phyloP scores from a whole-genome alignment of 192 early-diverging fungal species.

The Coemansia sp. region DNA sequence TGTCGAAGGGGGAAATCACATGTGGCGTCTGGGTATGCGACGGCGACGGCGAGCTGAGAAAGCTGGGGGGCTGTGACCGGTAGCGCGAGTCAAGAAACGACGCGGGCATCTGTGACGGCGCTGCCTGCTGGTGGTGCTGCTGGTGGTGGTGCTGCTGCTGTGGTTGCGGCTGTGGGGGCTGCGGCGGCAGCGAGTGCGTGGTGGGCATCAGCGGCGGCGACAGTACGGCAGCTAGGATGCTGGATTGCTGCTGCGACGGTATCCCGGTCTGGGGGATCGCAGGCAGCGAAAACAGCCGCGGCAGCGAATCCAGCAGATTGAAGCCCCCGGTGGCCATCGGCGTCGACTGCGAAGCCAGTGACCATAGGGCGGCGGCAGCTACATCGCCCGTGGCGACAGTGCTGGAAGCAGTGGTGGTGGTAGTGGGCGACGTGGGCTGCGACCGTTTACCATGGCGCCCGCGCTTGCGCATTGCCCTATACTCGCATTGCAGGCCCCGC shows the following conservation, averaged over 20 bases:
- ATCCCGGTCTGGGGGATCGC: neutral
- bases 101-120: no score
- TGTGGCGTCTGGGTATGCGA: conserved; percentile 6
- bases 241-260: conserved; percentile 2
- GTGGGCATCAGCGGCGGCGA: neutral
- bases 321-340: neutral
- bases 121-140: neutral
- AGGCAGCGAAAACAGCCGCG: conserved; percentile 28
- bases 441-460: conserved; percentile 36
- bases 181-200: neutral
- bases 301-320: conserved; percentile 16
- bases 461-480: conserved; percentile 47
- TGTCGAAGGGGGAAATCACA: conserved; percentile 14
- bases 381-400: neutral
- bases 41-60: conserved; percentile 23
- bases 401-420: neutral
- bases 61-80: conserved; percentile 1
- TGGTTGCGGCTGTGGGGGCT: conserved; percentile 1
- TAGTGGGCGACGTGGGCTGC: neutral
- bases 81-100: no score
- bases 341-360: conserved; percentile 11
- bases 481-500: conserved; percentile 40
- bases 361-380: conserved; percentile 16
- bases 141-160: conserved; percentile 8
- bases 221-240: conserved; percentile 4